Base-by-base conservation (phyloP, 768 basidiomycete genomes). In the Phylloporus sp. region DNA sequence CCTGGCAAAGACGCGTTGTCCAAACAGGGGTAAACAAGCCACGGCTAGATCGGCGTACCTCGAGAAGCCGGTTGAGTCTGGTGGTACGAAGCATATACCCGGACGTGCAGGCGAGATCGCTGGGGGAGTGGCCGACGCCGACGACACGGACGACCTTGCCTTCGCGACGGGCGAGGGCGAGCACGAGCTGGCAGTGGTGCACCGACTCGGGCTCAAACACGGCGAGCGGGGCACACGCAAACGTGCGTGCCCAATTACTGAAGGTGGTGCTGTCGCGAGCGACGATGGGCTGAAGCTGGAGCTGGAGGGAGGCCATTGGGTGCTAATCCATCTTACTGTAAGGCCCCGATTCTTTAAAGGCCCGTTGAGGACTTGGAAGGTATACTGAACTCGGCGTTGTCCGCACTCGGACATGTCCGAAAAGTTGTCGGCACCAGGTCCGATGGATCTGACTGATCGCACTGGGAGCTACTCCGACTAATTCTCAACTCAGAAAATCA, bases 51-150 rank as follows among this genome's bases (percentile, higher is more conserved):
- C 56, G 53, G 52, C 86, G 68, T 70, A 95, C 95, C 77, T 90
- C 84, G 40, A 95, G 67, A 29, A 95, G 68, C 36, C 78, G 74
- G 67, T 87, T 78, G 48, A 97, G 70, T 61, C 79, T 81, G 38
- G 82, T 82, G 53, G 89, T 89, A 47, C 87, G 78, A 50, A 98
- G 71, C 84, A 97, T 88, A 72, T 81, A 94, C 11, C 84, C 91
- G 46, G 73, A 79, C 0, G 94, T 97, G 71, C 93, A 97, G 0
- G 91, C 89, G 45, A 98, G 76, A 72, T 99, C 95, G 63, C 86
- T 89, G 22, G 95, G 95, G 52, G 88, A 90, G 72, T 97, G 95
- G 2, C 95, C 95, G 15, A 91, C 84, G 12, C 93, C 97, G 12
- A 85, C 87, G 1, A 90, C 88, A 49, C 93, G 82, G 29, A 98